Conservation (phyloP, 176 grass and related monocot species). For the Secale cereale region DNA sequence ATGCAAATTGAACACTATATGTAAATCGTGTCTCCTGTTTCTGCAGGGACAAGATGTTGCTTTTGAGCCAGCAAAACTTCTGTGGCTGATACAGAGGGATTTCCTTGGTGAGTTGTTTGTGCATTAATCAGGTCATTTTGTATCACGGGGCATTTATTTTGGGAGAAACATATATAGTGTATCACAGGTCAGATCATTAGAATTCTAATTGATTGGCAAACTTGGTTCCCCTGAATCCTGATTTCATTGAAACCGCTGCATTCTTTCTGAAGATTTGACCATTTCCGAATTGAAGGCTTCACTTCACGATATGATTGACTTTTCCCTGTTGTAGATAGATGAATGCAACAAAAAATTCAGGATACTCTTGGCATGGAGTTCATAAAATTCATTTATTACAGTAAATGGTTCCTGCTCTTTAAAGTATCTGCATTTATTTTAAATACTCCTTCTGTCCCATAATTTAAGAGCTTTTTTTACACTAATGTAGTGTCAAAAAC, state of each 20-base stretch:
- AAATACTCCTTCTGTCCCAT: no score
- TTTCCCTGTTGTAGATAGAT: not conserved
- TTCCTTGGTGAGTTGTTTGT: slow-evolving; percentile 72
- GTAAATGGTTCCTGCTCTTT: not conserved
- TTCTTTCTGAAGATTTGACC: not conserved
- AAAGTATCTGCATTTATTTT: not conserved
- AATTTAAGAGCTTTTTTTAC: no score
- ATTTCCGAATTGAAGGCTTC: slow-evolving; percentile 4
- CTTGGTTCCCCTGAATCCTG: not conserved
- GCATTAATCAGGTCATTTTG: not conserved
- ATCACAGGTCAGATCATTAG: not conserved
- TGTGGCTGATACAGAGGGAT: slow-evolving; percentile 96
- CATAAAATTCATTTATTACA: not conserved
- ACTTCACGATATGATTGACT: not conserved
- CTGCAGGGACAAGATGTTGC: slow-evolving; percentile 89
- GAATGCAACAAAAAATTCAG: not conserved
- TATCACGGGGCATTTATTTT: not conserved
- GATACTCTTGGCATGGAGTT: no score
- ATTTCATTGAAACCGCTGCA: not conserved
- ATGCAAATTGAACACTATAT: not conserved
- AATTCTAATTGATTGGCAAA: not conserved
- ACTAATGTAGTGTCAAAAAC: no score
- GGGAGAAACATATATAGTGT: not conserved
- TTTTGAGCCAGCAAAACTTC: slow-evolving; percentile 96
- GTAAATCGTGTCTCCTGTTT: not conserved